Percentiles rank a stretch among this genome's conserved stretches.
Conservation (phyloP, 805 yeast species). For the Cyberlindnera galapagoensis region DNA sequence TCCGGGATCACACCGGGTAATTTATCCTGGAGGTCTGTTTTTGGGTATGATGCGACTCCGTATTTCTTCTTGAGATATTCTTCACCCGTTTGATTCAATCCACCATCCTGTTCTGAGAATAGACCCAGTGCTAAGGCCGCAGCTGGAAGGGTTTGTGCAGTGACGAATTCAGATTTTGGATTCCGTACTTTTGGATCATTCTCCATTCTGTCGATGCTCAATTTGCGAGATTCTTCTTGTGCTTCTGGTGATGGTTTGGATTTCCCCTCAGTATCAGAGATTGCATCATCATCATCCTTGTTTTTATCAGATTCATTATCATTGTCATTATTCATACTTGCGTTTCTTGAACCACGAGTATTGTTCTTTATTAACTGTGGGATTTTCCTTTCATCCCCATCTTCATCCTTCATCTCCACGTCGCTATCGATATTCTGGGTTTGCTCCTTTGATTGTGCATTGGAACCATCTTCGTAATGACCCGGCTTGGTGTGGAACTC, state of each 20-base stretch:
- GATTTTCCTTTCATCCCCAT: background rate
- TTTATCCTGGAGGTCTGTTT: slow-evolving; percentile 61
- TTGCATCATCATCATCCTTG: slow-evolving; percentile 16
- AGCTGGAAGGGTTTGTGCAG: slow-evolving; percentile 60
- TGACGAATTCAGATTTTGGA: slow-evolving; percentile 72
- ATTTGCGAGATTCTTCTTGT: slow-evolving; percentile 12
- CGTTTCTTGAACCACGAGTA: background rate
- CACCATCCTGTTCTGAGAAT: slow-evolving; percentile 51
- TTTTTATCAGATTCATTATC: slow-evolving; percentile 11
- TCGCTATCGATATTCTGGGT: slow-evolving; percentile 4
- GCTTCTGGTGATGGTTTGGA: slow-evolving; percentile 2
- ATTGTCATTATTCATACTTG: slow-evolving; percentile 4
- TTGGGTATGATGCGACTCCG: slow-evolving; percentile 89
- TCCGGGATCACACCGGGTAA: slow-evolving; percentile 89
- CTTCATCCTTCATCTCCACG: slow-evolving; percentile 2
- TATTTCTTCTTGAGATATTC: slow-evolving; percentile 70
- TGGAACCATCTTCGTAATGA: no score
- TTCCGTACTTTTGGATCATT: slow-evolving; percentile 58
- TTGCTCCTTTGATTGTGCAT: no score
- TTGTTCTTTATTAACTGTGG: background rate
- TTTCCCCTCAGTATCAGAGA: no score
- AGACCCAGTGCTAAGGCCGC: slow-evolving; percentile 61
- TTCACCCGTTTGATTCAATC: slow-evolving; percentile 59
- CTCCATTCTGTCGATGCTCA: slow-evolving; percentile 29
- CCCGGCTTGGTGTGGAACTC: no score